A percentile compares a stretch with the other conserved stretches of the same genome.
Conservation (phyloP, 805 yeast genomes). For the Pichia gijzeniarum region DNA sequence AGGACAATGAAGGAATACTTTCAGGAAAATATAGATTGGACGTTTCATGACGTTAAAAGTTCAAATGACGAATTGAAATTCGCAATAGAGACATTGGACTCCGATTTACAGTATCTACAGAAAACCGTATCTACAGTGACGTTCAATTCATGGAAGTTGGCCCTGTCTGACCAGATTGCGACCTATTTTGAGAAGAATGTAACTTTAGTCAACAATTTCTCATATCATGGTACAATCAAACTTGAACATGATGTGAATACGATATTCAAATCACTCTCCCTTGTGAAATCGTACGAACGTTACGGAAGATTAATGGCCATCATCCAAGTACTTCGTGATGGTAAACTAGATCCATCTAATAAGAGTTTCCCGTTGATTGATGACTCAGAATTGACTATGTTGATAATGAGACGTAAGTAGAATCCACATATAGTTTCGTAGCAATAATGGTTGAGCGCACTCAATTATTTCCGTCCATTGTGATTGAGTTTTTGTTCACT, state of each 20-base stretch:
- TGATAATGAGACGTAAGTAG: constrained; percentile 5
- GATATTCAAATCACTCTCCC: constrained; percentile 24
- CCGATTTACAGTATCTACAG: constrained; percentile 27
- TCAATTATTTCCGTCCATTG: too few relatives aligned
- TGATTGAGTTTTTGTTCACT: too few relatives aligned
- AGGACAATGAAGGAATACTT: constrained; percentile 33
- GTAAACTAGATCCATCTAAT: neutral
- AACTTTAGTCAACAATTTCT: constrained; percentile 33
- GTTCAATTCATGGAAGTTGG: constrained; percentile 21
- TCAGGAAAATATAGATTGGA: constrained; percentile 26
- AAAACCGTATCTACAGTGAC: constrained; percentile 29
- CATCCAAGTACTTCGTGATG: constrained; percentile 12
- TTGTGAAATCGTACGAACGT: constrained; percentile 19
- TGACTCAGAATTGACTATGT: constrained; percentile 4
- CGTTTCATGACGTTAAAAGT: neutral
- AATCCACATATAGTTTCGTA: neutral
- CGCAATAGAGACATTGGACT: constrained; percentile 22
- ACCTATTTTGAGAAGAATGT: constrained; percentile 34
- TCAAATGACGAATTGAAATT: constrained; percentile 22
- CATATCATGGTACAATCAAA: constrained; percentile 29
- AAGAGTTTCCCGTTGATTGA: neutral
- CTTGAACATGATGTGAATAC: constrained; percentile 28
- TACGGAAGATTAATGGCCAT: constrained; percentile 20
- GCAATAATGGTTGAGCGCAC: too few relatives aligned
- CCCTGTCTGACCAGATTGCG: constrained; percentile 27